Base-by-base conservation (phyloP, 1,139 yeast species). In the Saccharomyces hybrid region DNA sequence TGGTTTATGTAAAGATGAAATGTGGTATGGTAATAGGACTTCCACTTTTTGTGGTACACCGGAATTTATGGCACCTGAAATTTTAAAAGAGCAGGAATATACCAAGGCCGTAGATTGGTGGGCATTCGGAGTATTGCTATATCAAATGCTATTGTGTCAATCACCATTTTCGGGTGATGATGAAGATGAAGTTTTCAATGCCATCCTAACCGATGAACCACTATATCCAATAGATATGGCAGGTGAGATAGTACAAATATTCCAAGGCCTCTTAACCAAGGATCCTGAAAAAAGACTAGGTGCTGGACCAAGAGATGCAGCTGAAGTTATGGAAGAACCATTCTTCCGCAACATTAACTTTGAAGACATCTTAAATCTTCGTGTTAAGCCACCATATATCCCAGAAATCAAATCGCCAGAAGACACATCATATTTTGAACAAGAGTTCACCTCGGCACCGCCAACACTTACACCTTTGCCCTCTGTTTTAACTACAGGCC, bases 1-100 rank as follows among this genome's bases (percentile, higher is more conserved):
- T 67, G 99, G 99, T 54, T 78, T 93, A 62, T 93, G 99, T 78
- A 93, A 93, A 71, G 98, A 90, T 65, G 86, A 87, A 54, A 93
- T 93, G 98, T 87, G 95, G 87, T 78, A 78, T 66, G 89, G 89
- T n/a, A 82, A 80, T 61, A 88, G 91, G 29, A 95, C 99, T 0
- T 88, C 93, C 9, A 93, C 99, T 0, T 93, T 93, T 74, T 95
- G 99, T 75, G 99, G 99, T 65, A 93, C 99, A 1, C 99, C 99
- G 0, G 99, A 93, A 70, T 89, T 93, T 65, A 93, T 93, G 97
- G 99, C 99, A 1, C 99, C 99, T 0, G 99, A 93, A 72, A 91
- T 93, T 62, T 78, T 95, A 66, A 84, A 88, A 55, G 98, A 95
- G 54, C 96, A 90, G 70, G 86, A 85, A 58, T 93, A 93, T 67